These are phyloP conservation scores for Sphagnum contortum DNA, from an alignment of 225 moss, liverwort and hornwort species.

Conservation along the genomic window DNA sequence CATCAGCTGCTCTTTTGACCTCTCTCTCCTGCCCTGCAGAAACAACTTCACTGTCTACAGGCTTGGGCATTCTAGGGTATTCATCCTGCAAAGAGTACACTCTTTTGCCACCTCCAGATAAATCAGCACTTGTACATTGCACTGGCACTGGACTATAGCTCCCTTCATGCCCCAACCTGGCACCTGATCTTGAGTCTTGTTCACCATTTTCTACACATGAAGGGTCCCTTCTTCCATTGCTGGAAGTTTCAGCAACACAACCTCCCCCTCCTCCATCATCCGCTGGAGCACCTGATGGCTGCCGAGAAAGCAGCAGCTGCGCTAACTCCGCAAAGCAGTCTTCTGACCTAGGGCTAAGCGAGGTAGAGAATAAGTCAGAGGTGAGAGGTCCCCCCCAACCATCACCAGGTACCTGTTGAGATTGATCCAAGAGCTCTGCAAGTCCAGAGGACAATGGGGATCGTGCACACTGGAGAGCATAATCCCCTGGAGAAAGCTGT, in stretches of 20 bases:
- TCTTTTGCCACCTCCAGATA: not conserved
- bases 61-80: constrained; percentile 6
- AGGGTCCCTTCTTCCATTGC: too few relatives aligned
- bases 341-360: constrained; percentile 20
- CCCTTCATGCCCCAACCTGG: constrained; percentile 3
- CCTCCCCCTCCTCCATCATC: constrained; percentile 5
- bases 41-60: constrained; percentile 1
- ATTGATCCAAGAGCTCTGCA: too few relatives aligned
- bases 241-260: not conserved
- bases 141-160: not conserved
- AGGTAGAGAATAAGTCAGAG: too few relatives aligned
- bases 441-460: too few relatives aligned
- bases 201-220: not conserved
- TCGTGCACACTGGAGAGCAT: too few relatives aligned
- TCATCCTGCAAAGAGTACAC: constrained; percentile 1
- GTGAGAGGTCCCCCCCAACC: too few relatives aligned
- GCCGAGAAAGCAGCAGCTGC: constrained; percentile 24
- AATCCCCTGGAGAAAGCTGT: too few relatives aligned
- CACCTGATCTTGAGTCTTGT: not conserved
- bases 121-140: constrained; percentile 1
- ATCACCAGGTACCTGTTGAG: too few relatives aligned
- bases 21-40: constrained; percentile 9
- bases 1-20: not conserved
- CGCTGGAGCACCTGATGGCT: constrained; percentile 2
- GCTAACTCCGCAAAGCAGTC: constrained; percentile 47